Conservation (phyloP, 2,329 filamentous ascomycete genomes). For the Colletotrichum theobromicola region DNA sequence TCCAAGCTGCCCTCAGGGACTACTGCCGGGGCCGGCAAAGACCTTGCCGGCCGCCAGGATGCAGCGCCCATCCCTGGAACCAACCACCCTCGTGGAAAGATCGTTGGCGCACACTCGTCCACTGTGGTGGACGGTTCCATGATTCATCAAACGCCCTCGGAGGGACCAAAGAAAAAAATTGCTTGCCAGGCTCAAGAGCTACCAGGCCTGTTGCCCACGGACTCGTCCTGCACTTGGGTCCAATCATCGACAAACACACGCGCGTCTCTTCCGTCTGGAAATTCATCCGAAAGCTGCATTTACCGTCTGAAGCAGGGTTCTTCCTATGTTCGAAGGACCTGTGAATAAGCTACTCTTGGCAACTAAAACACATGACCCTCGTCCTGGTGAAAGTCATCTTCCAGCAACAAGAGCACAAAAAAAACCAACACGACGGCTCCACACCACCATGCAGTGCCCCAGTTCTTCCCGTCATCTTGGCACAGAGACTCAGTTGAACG, state of each 20-base stretch:
- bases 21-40: background rate
- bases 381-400: background rate
- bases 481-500: background rate
- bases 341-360: slow-evolving; percentile 19
- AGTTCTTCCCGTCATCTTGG: slow-evolving; percentile 17
- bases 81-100: slow-evolving; percentile 15
- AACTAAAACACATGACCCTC: background rate
- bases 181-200: background rate
- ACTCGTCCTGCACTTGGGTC: background rate
- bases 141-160: slow-evolving; percentile 10
- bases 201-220: background rate
- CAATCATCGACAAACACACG: background rate
- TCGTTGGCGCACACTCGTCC: slow-evolving; percentile 12
- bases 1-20: background rate
- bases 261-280: background rate
- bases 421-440: background rate
- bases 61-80: slow-evolving; percentile 2
- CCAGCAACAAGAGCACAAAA: background rate
- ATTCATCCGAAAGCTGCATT: background rate
- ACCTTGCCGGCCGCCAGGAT: slow-evolving; percentile 8
- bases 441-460: background rate
- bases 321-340: background rate
- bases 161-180: background rate
- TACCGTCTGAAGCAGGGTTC: background rate
- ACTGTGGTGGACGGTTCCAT: slow-evolving; percentile 3